Evolutionary conservation across 1,284 basidiomycete species (phyloP).

Genomic region (Heterobasidion parviporum): DNA sequence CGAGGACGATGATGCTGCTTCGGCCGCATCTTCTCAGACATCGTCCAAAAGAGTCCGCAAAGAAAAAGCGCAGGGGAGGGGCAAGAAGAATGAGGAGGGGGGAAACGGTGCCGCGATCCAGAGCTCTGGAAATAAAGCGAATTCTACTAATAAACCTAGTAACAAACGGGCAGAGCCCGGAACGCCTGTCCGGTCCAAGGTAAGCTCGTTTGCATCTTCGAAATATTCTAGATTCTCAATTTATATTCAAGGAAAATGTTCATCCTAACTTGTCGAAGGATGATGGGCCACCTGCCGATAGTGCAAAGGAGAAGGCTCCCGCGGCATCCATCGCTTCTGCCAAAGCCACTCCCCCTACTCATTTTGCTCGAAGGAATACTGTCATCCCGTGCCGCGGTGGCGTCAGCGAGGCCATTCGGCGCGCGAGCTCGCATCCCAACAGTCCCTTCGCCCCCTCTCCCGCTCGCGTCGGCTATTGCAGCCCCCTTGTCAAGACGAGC

Average conservation of each 20-base stretch:
- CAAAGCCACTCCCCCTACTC: constrained; percentile 2
- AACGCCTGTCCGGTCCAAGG: constrained; percentile 2
- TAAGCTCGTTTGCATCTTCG: not conserved
- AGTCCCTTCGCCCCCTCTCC: constrained; percentile 46
- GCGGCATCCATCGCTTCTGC: not conserved
- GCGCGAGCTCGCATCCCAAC: constrained; percentile 55
- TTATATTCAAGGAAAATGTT: constrained; percentile 3
- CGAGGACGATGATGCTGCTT: constrained; percentile 1
- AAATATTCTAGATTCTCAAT: not conserved
- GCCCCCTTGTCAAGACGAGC: constrained; percentile 58
- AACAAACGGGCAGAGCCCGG: not conserved
- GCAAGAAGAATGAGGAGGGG: not conserved
- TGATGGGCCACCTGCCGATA: not conserved
- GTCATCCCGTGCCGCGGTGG: not conserved
- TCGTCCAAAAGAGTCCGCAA: constrained; percentile 1
- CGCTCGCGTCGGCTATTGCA: constrained; percentile 35
- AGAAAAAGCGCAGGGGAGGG: not conserved
- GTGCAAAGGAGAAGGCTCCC: not conserved
- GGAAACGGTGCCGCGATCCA: not conserved
- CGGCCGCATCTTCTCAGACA: not conserved
- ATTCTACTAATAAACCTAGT: not conserved
- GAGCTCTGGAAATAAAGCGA: not conserved
- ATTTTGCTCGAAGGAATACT: constrained; percentile 2
- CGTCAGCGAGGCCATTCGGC: constrained; percentile 34
- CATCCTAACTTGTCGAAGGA: not conserved